Evolutionary conservation across 2,329 filamentous ascomycete species (phyloP), one percentile per base, ranked within the genome.

Genomic region (Botryotinia calthae): DNA sequence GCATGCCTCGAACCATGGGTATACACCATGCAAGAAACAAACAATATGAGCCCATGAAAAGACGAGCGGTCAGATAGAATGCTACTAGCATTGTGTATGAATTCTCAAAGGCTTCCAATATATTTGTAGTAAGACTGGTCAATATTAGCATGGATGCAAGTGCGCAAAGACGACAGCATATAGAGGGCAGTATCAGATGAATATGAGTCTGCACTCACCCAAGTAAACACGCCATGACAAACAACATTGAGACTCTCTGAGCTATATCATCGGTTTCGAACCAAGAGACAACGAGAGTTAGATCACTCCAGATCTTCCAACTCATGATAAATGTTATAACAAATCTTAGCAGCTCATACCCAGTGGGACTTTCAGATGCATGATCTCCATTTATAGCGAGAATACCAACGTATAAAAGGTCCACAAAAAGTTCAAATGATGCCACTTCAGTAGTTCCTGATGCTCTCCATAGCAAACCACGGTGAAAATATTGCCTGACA

Each of bases 401-500:
- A 74, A 91, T 91, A 28, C 75, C 76, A 51, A 79, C 83, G 74
- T 90, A 90, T 54, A 90, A 83, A 51, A 90, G 82, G 77, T 91
- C 89, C 20, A 90, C 85, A 76, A 91, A 91, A 1, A 91, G 84
- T 79, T 91, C 89, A 77, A 90, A 90, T 25, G 84, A 86, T 75
- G 87, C 87, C 9, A 90, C 88, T 79, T 90, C 85, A n/a, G 88
- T 87, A 31, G 84, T 82, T 68, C 87, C 85, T 12, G 84, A 85
- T 2, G 88, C 86, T 67, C 89, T 84, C 89, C 89, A 91, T 12
- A 91, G 80, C 20, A 91, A 83, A 0, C 88, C 89, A 73, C 88
- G 87, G 78, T 91, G 88, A 77, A 90, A 90, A 81, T 90, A 91
- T 81, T 91, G 89, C 73, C 88, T 84, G 5, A 91, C 84, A 10